Conservation (phyloP, 805 yeast species). For the Debaryomyces tyrocola region DNA sequence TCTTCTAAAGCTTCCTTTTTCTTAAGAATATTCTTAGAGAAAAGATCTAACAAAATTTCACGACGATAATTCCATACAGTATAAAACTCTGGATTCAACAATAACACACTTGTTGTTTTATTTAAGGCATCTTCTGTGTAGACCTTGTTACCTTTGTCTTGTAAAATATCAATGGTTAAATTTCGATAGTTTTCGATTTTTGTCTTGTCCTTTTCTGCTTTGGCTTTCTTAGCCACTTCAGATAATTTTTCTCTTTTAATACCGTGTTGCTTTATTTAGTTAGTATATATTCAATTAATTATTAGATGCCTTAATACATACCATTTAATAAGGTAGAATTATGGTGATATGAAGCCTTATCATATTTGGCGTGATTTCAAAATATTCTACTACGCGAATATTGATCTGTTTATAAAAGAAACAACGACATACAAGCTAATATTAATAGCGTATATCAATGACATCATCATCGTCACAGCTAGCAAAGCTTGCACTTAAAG, state of each 20-base stretch:
- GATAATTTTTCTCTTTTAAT: constrained; percentile 59
- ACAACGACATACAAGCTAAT: no score
- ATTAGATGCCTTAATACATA: neutral
- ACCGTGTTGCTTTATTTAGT: constrained; percentile 58
- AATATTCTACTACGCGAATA: neutral
- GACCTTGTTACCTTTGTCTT: constrained; percentile 13
- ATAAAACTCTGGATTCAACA: constrained; percentile 81
- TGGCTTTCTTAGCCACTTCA: constrained; percentile 53
- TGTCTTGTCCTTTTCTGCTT: constrained; percentile 55
- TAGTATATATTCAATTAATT: constrained; percentile 7
- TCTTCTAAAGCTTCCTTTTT: constrained; percentile 31
- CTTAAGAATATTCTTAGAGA: constrained; percentile 14
- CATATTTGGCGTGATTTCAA: no score
- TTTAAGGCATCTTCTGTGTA: constrained; percentile 41
- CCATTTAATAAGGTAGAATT: neutral
- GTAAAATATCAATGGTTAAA: constrained; percentile 46
- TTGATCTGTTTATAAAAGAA: neutral
- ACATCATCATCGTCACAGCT: neutral
- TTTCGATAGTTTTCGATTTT: constrained; percentile 58
- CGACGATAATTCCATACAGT: constrained; percentile 89
- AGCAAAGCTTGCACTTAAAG: constrained; percentile 60
- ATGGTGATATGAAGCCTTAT: no score
- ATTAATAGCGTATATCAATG: neutral
- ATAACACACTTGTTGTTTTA: constrained; percentile 56
- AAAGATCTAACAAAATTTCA: constrained; percentile 52